Base-by-base conservation (phyloP, 345 rosid genomes). In the Theobroma cacao region DNA sequence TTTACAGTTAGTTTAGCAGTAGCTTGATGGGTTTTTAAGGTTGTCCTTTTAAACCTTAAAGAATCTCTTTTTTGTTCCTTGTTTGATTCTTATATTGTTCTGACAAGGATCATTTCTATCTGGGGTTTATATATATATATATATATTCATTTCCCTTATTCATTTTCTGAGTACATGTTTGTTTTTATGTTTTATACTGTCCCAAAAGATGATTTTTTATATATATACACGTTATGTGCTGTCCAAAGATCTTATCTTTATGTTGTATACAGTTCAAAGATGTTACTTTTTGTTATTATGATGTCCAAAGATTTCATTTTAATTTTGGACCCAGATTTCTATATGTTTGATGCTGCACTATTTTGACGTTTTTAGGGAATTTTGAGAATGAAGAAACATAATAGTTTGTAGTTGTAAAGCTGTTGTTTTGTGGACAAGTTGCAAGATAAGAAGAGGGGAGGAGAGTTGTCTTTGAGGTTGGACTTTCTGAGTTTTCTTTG, bases 301-400 rank as follows among this genome's bases (percentile, higher is more conserved):
- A 65, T 65, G 71, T 65, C 50, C 17, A 7, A 22, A 71, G 74
- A 38, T 65, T 28, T 77, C 72, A 53, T 15, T 62, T 58, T 24
- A 50, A 20, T 70, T 26, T 26, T 45, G 4, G 20, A 15, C 2
- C 6, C 20, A 8, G n/a, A 55, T 58, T 30, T 34, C 17, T 52
- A 2, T 47, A 28, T 66, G 20, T 79, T 80, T 33, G 66, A n/a
- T 74, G 64, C 24, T 59, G 78, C 61, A 52, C 38, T 34, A 75
- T 36, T 60, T 45, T 43, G 36, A 61, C 47, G 52, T 50, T 72
- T 75, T 45, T 81, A 77, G 77, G 71, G 58, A 11, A 31, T 80
- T 71, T 70, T 62, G 63, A 30, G 59, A 26, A 45, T 38, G 74
- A 53, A 77, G 67, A 41, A 63, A 12, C 5, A 10, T 41, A 18